Base-by-base conservation (phyloP, 192 early-diverging fungal species). In the Backusella macrospora region DNA sequence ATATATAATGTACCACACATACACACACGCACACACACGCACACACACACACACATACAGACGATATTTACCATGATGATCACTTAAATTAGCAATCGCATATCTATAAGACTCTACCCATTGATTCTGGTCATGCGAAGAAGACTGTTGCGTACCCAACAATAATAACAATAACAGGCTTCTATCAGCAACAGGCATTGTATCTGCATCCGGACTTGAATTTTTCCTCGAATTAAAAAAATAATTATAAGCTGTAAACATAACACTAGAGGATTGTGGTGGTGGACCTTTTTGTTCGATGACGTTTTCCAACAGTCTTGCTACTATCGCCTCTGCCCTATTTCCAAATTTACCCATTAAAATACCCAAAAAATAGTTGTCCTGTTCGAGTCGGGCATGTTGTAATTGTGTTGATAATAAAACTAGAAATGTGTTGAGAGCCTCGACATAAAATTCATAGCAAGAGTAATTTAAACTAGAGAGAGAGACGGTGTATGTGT, bases 381-480 rank as follows among this genome's bases (percentile, higher is more conserved):
- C 78, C 48, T 81, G 85, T 13, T 38, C 73, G 18, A 77, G 48
- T 21, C 68, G 68, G 10, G 72, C 6, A 13, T 81, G 79, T n/a
- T 87, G 85, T 29, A 92, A 68, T 70, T 92, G 91, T 5, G 85
- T 89, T 0, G 90, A 90, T 3, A 85, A 74, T 72, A 92, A 78
- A 4, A 90, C 90, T 38, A 91, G 80, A 12, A 92, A 55, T 12
- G 84, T 76, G 68, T 92, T 92, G 14, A 91, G 75, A 0, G 81
- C 75, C 77, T 92, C 90, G 18, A 87, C 69, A 76, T 92, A 92
- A 76, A 90, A 90, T 55, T 92, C 90, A 65, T 92, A 88, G 21
- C 77, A 76, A 6, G 85, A 83, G 16, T 81, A 75, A 23, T 80
- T 84, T 3, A 76, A 76, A 62, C 87, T 89, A 74, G n/a, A 74